Base-by-base conservation (phyloP, 2,329 filamentous ascomycete species). In the Zasmidium cellare region DNA sequence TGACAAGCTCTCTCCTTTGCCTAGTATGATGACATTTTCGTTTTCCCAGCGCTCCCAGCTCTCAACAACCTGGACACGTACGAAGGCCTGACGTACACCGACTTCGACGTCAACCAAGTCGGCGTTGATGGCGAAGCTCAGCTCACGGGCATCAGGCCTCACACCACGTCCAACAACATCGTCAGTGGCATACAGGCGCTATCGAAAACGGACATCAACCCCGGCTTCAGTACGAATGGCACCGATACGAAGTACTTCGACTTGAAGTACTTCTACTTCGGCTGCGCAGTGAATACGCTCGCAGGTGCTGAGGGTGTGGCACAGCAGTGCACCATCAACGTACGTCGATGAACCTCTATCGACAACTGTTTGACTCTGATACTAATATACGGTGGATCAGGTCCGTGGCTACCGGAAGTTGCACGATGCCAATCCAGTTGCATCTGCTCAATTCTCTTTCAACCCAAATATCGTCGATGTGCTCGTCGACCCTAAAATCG, bases 51-150 rank as follows among this genome's bases (percentile, higher is more conserved):
- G 19, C 53, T 56, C 20, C 45, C 51, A 5, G 44, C 58, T 20
- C 46, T 48, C n/a, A 51, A 35, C 25, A 23, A 57, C 14, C 56
- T 69, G 2, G 22, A 25, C 49, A 38, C 18, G 24, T 51, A 51
- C 49, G 38, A 51, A 20, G 49, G 49, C 24, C 25, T 51, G 22
- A 51, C 16, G 9, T 51, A 51, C 49, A 51, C 49, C 25, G 49
- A 25, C 49, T 51, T 51, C 28, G 49, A 23, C 9, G 20, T 22
- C 2, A 38, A 51, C 25, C 22, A 35, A 38, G 49, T 35, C 18
- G 49, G 49, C 18, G 49, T 48, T 23, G 46, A 16, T 9, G 46
- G 46, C n/a, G 46, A 12, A 9, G 46, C 18, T 16, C 18, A 22
- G 9, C 18, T 51, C 49, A 31, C 49, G 16, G 49, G 49, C 18